Conservation (phyloP, 2,329 filamentous ascomycete genomes). For the Apiospora aurea region DNA sequence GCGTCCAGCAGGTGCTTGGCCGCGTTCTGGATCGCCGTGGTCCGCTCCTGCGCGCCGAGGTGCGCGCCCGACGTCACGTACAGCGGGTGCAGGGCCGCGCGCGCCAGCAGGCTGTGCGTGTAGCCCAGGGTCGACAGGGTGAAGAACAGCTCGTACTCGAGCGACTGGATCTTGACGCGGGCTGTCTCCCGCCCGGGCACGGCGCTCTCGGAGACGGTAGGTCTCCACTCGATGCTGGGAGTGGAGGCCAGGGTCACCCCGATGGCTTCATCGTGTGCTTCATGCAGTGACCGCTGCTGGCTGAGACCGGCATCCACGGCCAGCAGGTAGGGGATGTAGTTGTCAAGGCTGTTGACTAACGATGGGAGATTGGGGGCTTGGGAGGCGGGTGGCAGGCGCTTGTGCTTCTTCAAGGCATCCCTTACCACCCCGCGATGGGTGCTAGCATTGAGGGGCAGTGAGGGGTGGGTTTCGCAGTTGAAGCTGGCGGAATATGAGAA, state of each 20-base stretch:
- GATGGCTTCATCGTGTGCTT: slow-evolving; percentile 63
- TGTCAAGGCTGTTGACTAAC: slow-evolving; percentile 72
- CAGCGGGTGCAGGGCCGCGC: slow-evolving; percentile 75
- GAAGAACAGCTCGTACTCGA: slow-evolving; percentile 87
- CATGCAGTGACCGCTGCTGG: slow-evolving; percentile 48
- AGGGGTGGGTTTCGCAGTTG: slow-evolving; percentile 84
- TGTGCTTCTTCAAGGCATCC: slow-evolving; percentile 86
- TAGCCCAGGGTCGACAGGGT: slow-evolving; percentile 79
- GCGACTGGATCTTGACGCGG: slow-evolving; percentile 72
- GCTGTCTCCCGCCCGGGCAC: slow-evolving; percentile 69
- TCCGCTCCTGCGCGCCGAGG: slow-evolving; percentile 70
- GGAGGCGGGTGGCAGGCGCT: slow-evolving; percentile 76
- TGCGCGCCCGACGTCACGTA: slow-evolving; percentile 71
- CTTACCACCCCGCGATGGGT: slow-evolving; percentile 85
- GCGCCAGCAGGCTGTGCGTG: slow-evolving; percentile 74
- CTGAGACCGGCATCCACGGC: slow-evolving; percentile 78
- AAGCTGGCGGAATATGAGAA: slow-evolving; percentile 83
- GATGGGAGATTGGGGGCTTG: slow-evolving; percentile 74
- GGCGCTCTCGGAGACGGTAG: slow-evolving; percentile 72
- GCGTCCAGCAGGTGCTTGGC: slow-evolving; percentile 82
- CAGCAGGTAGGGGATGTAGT: slow-evolving; percentile 85
- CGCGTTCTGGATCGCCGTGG: slow-evolving; percentile 72
- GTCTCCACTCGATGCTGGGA: slow-evolving; percentile 82
- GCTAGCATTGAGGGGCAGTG: slow-evolving; percentile 81
- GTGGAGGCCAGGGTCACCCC: slow-evolving; percentile 68